A percentile compares a stretch with the other conserved stretches of the same genome.
Conservation (phyloP, 2,329 filamentous ascomycete genomes). For the Neofusicoccum sp. region DNA sequence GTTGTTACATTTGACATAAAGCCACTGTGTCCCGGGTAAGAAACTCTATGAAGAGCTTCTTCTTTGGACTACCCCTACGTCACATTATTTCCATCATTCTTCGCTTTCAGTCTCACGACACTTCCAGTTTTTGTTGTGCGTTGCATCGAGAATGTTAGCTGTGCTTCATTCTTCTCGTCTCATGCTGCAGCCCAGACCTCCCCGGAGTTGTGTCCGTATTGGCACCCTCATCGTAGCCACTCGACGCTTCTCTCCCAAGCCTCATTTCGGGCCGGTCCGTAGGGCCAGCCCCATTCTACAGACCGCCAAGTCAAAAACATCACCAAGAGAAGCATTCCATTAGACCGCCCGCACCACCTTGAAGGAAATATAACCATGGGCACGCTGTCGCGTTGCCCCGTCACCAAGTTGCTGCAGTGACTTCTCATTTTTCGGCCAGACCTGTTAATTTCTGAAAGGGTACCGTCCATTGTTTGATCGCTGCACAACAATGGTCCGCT, state of each 20-base stretch:
- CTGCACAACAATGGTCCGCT: background rate
- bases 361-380: conserved; percentile 3
- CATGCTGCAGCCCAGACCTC: background rate
- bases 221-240: background rate
- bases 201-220: background rate
- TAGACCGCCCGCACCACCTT: background rate
- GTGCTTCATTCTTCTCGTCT: background rate
- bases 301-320: background rate
- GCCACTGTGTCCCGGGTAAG: too few species aligned
- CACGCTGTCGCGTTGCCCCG: conserved; percentile 1
- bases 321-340: conserved; percentile 3
- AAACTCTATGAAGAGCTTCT: too few species aligned
- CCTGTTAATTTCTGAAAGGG: background rate
- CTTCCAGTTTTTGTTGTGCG: background rate
- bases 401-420: conserved; percentile 20
- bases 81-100: background rate
- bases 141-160: conserved; percentile 1
- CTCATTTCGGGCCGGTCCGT: too few species aligned
- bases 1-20: too few species aligned
- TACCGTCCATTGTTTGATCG: background rate
- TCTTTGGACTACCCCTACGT: too few species aligned
- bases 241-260: background rate
- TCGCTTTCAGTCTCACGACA: background rate
- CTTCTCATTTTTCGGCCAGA: background rate
- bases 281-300: background rate